Evolutionary conservation across 2,329 filamentous ascomycete genomes (phyloP).

Genomic region (Cylindrodendrum hubeiense): DNA sequence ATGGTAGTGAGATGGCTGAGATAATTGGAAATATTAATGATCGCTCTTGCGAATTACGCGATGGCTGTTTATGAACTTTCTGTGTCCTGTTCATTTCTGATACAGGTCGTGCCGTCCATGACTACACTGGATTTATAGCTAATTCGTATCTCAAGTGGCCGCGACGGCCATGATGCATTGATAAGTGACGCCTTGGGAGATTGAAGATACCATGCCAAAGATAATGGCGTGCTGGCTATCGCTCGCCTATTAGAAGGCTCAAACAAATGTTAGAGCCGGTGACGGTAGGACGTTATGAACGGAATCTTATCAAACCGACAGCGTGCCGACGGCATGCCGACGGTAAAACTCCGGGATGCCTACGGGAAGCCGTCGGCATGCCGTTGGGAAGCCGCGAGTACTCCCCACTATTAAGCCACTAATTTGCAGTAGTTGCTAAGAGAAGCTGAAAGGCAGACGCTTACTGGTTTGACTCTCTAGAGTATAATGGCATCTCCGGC

Average conservation of each 20-base stretch:
- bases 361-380: neutral
- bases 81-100: too few species aligned
- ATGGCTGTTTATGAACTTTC: too few species aligned
- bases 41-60: too few species aligned
- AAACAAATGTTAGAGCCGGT: conserved; percentile 2
- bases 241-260: conserved; percentile 25
- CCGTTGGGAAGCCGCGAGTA: too few species aligned
- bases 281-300: conserved; percentile 6
- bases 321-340: conserved; percentile 36
- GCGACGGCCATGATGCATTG: neutral
- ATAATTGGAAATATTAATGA: neutral
- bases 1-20: conserved; percentile 1
- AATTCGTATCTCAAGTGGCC: too few species aligned
- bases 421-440: too few species aligned
- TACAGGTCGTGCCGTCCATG: too few species aligned
- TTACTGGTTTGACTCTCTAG: too few species aligned
- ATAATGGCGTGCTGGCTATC: conserved; percentile 43
- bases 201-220: conserved; percentile 40
- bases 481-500: too few species aligned
- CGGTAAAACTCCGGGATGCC: conserved; percentile 23
- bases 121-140: neutral
- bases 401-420: too few species aligned
- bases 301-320: conserved; percentile 34
- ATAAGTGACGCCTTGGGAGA: neutral
- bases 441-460: too few species aligned